A percentile compares a stretch with the other conserved stretches of the same genome.
Conservation (phyloP, 2,329 filamentous ascomycete genomes). For the Fusarium sp. region DNA sequence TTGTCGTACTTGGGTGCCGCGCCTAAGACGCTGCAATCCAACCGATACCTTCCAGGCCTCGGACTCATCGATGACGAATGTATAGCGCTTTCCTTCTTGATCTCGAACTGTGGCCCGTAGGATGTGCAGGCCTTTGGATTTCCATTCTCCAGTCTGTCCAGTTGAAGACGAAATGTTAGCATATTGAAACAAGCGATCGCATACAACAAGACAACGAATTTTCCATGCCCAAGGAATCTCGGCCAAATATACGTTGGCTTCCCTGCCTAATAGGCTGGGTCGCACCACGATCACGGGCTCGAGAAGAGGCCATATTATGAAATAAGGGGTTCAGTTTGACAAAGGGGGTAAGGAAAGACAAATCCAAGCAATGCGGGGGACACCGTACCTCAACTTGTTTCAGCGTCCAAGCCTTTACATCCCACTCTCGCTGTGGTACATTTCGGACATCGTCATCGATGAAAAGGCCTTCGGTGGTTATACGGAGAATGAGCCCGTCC, state of each 20-base stretch:
- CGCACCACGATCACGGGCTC: constrained; percentile 61
- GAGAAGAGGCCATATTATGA: constrained; percentile 60
- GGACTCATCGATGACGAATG: constrained; percentile 72
- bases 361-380: constrained; percentile 69
- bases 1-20: constrained; percentile 68
- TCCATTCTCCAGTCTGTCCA: constrained; percentile 65
- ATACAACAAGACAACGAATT: constrained; percentile 67
- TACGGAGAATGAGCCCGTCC: constrained; percentile 89
- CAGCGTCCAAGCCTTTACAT: constrained; percentile 97
- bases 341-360: constrained; percentile 55
- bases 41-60: constrained; percentile 76
- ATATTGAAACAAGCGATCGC: constrained; percentile 57
- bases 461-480: constrained; percentile 94
- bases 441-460: constrained; percentile 94
- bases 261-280: constrained; percentile 67
- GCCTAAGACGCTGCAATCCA: constrained; percentile 69
- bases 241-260: constrained; percentile 72
- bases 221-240: constrained; percentile 74
- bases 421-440: constrained; percentile 97
- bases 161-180: constrained; percentile 55
- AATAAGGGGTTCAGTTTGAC: constrained; percentile 56
- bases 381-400: constrained; percentile 92
- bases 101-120: constrained; percentile 72
- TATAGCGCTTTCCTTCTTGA: constrained; percentile 72
- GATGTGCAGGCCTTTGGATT: constrained; percentile 67